Evolutionary conservation across 2,329 filamentous ascomycete species (phyloP).

Genomic region (Phialophora expanda): DNA sequence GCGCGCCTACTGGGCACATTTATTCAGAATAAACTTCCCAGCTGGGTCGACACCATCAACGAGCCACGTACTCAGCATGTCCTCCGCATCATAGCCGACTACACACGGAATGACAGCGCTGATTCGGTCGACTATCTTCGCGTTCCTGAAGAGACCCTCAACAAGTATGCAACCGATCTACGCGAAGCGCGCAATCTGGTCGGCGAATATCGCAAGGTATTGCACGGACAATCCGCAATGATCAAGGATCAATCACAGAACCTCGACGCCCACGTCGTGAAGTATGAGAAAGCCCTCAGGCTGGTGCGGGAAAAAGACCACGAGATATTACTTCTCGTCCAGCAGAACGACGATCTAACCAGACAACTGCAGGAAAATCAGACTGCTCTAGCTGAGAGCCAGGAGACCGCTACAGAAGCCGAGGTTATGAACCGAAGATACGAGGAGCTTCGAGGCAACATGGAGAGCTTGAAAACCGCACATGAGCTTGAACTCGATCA

Average conservation of each 20-base stretch:
- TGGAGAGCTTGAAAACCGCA: slow-evolving; percentile 29
- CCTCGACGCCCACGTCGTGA: slow-evolving; percentile 21
- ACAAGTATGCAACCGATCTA: slow-evolving; percentile 16
- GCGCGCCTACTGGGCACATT: slow-evolving; percentile 32
- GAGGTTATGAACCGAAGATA: slow-evolving; percentile 24
- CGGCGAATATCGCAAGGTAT: slow-evolving; percentile 28
- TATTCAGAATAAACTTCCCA: slow-evolving; percentile 28
- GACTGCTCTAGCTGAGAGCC: slow-evolving; percentile 13
- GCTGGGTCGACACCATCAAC: slow-evolving; percentile 18
- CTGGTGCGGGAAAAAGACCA: slow-evolving; percentile 31
- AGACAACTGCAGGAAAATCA: slow-evolving; percentile 23
- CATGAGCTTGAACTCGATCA: slow-evolving; percentile 32
- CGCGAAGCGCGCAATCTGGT: slow-evolving; percentile 21
- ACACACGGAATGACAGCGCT: slow-evolving; percentile 15
- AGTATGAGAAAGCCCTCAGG: slow-evolving; percentile 21
- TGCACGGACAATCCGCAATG: slow-evolving; percentile 24
- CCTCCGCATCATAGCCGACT: slow-evolving; percentile 32
- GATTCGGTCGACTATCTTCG: slow-evolving; percentile 24
- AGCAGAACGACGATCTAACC: slow-evolving; percentile 25
- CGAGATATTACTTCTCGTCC: slow-evolving; percentile 29
- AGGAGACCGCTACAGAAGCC: slow-evolving; percentile 10
- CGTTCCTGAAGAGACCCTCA: slow-evolving; percentile 29
- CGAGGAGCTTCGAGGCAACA: slow-evolving; percentile 29
- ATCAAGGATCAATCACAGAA: slow-evolving; percentile 30
- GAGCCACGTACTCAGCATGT: slow-evolving; percentile 31